Evolutionary conservation across 2,329 filamentous ascomycete genomes (phyloP), one percentile per base, ranked within the genome.

Genomic region (Diaporthe ampelina): DNA sequence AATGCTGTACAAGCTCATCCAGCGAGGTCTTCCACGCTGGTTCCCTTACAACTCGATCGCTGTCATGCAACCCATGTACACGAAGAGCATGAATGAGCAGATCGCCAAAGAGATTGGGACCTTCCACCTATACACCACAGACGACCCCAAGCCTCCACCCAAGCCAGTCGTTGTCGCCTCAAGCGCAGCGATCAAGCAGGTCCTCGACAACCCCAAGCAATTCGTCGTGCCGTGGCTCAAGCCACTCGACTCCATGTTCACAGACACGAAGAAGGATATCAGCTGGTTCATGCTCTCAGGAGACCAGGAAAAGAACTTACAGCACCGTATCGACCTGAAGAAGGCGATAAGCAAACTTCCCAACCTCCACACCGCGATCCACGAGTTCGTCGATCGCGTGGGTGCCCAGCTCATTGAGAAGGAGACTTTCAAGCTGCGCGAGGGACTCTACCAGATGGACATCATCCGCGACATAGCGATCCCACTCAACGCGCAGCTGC

Each of bases 391-490:
- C 48, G 78, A 81, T 48, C 77, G 76, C 1, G 80, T 81, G 3
- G 84, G 84, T 6, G 40, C 75, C 2, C 73, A 80, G 87, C 77
- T 88, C 84, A 81, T 86, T 21, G 75, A 83, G 29, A 82, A 83
- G 75, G 83, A 84, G 77, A 78, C 80, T 0, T 85, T 86, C 72
- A 78, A 75, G 35, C 74, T 86, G 24, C 78, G 78, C 68, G 77
- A 82, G 48, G 83, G 82, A 0, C 81, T 86, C 1, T 78, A 81
- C 74, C 84, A 86, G 76, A 79, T 86, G 37, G 85, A 86, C 63
- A 76, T 86, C 26, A 81, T 86, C 70, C 83, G 85, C 17, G 89
- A 91, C 65, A 87, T 92, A 19, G 89, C 88, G 21, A 91, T 92
- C 75, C 88, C 91, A 15, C 83, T 88, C 0, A 90, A 90, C 6